Evolutionary conservation across 2,329 filamentous ascomycete species (phyloP).

Genomic region (Diaporthe vexans): DNA sequence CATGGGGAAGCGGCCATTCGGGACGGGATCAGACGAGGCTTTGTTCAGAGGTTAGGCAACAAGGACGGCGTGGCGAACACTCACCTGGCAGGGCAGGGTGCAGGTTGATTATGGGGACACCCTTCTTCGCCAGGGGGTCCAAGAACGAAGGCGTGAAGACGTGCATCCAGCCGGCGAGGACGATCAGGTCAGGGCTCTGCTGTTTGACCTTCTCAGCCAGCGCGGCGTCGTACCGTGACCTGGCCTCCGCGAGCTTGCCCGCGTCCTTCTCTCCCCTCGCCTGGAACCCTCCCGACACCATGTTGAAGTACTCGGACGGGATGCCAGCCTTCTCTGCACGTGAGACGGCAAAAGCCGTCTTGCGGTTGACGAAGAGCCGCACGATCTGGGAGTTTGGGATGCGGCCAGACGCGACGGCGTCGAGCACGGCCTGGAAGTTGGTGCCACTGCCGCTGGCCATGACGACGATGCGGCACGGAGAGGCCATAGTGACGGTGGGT

Average conservation of each 20-base stretch:
- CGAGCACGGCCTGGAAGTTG: slow-evolving; percentile 82
- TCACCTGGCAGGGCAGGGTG: slow-evolving; percentile 81
- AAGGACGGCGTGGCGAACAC: slow-evolving; percentile 29
- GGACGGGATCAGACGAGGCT: too few relatives aligned
- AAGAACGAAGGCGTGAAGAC: slow-evolving; percentile 81
- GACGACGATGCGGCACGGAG: slow-evolving; percentile 69
- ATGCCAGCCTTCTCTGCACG: slow-evolving; percentile 68
- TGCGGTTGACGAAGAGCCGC: slow-evolving; percentile 63
- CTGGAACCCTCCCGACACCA: slow-evolving; percentile 78
- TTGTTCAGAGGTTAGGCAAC: background rate
- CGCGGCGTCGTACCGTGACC: slow-evolving; percentile 80
- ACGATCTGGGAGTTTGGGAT: slow-evolving; percentile 61
- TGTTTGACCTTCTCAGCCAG: slow-evolving; percentile 76
- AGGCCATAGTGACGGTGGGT: slow-evolving; percentile 24
- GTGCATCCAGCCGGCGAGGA: slow-evolving; percentile 91
- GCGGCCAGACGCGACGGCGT: slow-evolving; percentile 56
- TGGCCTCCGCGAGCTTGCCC: slow-evolving; percentile 65
- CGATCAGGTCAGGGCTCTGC: slow-evolving; percentile 79
- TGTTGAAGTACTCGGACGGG: slow-evolving; percentile 84
- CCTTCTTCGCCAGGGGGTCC: slow-evolving; percentile 72
- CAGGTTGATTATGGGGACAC: slow-evolving; percentile 83
- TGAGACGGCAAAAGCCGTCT: slow-evolving; percentile 60
- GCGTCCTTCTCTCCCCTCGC: slow-evolving; percentile 72
- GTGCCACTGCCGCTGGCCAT: slow-evolving; percentile 82
- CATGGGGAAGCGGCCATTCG: background rate